phyloP scores from a whole-genome alignment of 495 filamentous ascomycete genomes.

The Penicillium bovifimosum region DNA sequence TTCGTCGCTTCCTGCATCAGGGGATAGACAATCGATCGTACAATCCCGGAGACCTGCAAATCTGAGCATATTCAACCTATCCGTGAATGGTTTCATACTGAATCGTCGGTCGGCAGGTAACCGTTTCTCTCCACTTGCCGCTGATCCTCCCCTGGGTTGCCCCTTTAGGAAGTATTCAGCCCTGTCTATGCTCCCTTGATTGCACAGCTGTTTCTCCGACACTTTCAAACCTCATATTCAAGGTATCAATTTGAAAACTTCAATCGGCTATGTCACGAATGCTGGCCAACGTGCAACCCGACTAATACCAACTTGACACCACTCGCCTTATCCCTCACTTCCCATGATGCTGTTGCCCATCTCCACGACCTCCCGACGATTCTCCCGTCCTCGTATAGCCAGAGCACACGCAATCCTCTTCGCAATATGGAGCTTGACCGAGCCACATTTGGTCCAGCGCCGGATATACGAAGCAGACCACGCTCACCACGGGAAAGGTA shows the following conservation, averaged over 20 bases:
- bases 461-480: conserved; percentile 15
- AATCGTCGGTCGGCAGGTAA: background rate
- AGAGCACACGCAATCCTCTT: conserved; percentile 19
- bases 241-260: background rate
- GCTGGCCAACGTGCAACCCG: background rate
- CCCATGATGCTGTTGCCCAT: conserved; percentile 13
- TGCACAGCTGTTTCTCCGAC: background rate
- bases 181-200: background rate
- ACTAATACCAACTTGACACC: background rate
- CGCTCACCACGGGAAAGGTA: conserved; percentile 6
- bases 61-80: background rate
- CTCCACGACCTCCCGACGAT: conserved; percentile 12
- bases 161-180: background rate
- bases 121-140: background rate
- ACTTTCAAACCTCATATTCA: background rate
- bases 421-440: conserved; percentile 19
- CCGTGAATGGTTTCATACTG: background rate
- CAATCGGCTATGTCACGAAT: background rate
- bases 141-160: background rate
- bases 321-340: background rate
- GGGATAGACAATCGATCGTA: background rate
- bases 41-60: background rate
- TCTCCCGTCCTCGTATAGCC: conserved; percentile 16
- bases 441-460: conserved; percentile 21
- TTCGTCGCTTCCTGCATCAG: background rate